phyloP scores from a whole-genome alignment of 805 yeast species.

The Kluyveromyces aestuarii region DNA sequence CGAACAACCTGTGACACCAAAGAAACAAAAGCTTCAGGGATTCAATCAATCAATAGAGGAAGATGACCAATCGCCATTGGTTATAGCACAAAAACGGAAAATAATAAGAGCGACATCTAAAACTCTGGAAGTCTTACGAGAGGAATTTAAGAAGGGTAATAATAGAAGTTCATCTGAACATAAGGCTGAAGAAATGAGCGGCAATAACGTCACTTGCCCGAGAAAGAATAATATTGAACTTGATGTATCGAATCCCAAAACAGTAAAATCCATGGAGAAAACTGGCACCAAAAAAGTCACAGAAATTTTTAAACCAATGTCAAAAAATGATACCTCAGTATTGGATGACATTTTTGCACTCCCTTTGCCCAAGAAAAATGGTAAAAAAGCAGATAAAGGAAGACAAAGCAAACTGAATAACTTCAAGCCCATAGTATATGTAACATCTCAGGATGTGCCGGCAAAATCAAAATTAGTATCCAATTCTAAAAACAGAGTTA shows the following conservation, averaged over 20 bases:
- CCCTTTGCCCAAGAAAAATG: slow-evolving; percentile 1
- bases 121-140: slow-evolving; percentile 10
- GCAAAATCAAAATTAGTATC: background rate
- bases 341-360: slow-evolving; percentile 19
- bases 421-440: slow-evolving; percentile 10
- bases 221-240: background rate
- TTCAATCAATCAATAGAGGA: background rate
- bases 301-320: slow-evolving; percentile 2
- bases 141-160: slow-evolving; percentile 8
- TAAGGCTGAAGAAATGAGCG: background rate
- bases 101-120: slow-evolving; percentile 13
- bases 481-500: background rate
- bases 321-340: slow-evolving; percentile 10
- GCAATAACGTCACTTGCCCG: background rate
- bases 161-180: slow-evolving; percentile 3
- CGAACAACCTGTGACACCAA: background rate
- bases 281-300: background rate
- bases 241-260: background rate
- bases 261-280: background rate
- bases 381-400: slow-evolving; percentile 1
- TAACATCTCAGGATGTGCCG: slow-evolving; percentile 14
- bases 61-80: slow-evolving; percentile 18
- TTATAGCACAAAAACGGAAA: slow-evolving; percentile 16
- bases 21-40: background rate
- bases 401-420: slow-evolving; percentile 14